phyloP scores from a whole-genome alignment of 2,329 filamentous ascomycete species.

The Alternaria novae-zelandiae region DNA sequence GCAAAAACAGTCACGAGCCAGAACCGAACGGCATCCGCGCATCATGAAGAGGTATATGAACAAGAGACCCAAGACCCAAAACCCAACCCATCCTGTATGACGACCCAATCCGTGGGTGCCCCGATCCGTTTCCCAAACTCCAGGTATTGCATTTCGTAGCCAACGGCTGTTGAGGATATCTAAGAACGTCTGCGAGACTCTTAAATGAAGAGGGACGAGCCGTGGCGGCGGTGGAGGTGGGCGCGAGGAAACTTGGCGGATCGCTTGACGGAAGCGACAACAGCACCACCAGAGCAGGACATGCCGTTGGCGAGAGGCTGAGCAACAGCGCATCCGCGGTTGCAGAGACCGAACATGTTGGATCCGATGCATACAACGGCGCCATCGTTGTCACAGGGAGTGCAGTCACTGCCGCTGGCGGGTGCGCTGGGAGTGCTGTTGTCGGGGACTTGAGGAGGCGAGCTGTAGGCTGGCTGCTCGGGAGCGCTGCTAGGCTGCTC shows the following conservation, averaged over 20 bases:
- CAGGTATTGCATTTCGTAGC: conserved; percentile 27
- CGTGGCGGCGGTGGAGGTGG: conserved; percentile 39
- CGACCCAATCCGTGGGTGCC: conserved; percentile 10
- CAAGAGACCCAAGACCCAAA: conserved; percentile 23
- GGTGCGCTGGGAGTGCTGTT: conserved; percentile 17
- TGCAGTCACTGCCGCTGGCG: conserved; percentile 24
- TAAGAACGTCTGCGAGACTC: conserved; percentile 2
- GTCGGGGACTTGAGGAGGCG: conserved; percentile 6
- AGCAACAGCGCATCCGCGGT: conserved; percentile 51
- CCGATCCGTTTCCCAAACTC: conserved; percentile 27
- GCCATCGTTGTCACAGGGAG: conserved; percentile 50
- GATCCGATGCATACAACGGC: conserved; percentile 53
- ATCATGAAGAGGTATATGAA: conserved; percentile 20
- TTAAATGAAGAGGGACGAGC: conserved; percentile 30
- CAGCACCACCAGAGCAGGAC: conserved; percentile 46
- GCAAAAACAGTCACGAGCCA: conserved; percentile 13
- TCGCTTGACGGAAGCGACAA: conserved; percentile 24
- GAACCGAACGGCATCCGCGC: conserved; percentile 15
- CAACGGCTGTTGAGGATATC: conserved; percentile 11
- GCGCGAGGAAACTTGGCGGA: conserved; percentile 30
- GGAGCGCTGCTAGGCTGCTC: conserved; percentile 15
- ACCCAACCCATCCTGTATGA: conserved; percentile 12
- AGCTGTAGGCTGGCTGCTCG: conserved; percentile 5
- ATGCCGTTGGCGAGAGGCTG: conserved; percentile 52
- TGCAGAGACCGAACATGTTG: conserved; percentile 53